Evolutionary conservation across 2,329 filamentous ascomycete species (phyloP), one percentile per base, ranked within the genome.

Genomic region (Monilinia fructigena): DNA sequence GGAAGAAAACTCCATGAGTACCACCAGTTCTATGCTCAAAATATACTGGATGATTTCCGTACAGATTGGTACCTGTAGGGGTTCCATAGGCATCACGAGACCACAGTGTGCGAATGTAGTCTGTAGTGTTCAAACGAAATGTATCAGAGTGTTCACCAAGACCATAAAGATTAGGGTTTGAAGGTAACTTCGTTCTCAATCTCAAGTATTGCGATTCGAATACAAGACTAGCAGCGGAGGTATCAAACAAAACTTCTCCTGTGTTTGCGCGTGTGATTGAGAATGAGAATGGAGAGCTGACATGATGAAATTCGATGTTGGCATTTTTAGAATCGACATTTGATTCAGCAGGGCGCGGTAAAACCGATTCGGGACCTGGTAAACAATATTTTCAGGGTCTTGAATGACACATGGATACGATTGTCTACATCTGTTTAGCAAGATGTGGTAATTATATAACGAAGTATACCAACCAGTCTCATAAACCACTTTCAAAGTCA

Each of bases 201-300:
- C 84, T 80, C 10, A 89, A 74, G 72, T 88, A 90, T 73, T 90
- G 86, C 38, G 82, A 82, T 74, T 89, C 84, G 70, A 89, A 90
- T 63, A 90, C 77, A 50, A 90, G 75, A 6, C 80, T 78, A 18
- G 81, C 81, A 2, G 79, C 83, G 8, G 83, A 82, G 8, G 86
- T 87, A 71, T 89, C 83, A 74, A 90, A 89, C 2, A 90, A 76
- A 10, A 82, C 78, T 66, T 85, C 83, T 50, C 77, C 79, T 47
- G 77, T 82, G 59, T 76, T 76, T n/a, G 78, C 78, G 45, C 83
- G 80, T 48, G 75, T 77, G 16, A 90, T 81, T 0, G 79, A 80
- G 76, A 89, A 89, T 8, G 83, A 85, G 78, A 89, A 89, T 0
- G 87, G 87, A 16, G 80, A 80, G 52, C 80, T 78, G 11, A 79